These are phyloP conservation scores for Zymoseptoria pseudotritici DNA, from an alignment of 2,329 filamentous ascomycete genomes.

Conservation along the genomic window DNA sequence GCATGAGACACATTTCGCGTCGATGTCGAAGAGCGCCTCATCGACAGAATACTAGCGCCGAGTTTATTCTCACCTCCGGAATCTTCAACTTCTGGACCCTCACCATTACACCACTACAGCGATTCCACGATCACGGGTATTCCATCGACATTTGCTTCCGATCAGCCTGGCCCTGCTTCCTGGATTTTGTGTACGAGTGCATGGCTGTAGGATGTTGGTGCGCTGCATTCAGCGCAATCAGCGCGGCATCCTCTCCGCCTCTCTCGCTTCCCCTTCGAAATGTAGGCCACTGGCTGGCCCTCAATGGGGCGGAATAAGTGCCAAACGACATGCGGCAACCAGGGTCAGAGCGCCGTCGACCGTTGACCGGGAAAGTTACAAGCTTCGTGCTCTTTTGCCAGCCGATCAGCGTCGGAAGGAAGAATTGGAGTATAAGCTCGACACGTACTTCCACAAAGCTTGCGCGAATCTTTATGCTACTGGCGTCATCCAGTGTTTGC, in stretches of 20 bases:
- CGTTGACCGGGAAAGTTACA: neutral
- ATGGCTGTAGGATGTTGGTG: neutral
- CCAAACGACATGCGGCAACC: neutral
- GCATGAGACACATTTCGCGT: neutral
- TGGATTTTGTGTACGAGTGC: neutral
- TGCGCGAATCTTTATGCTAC: neutral
- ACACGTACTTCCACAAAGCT: neutral
- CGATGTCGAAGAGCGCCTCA: neutral
- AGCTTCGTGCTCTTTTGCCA: neutral
- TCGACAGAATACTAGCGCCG: neutral
- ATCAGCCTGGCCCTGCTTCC: neutral
- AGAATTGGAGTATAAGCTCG: neutral
- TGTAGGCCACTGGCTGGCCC: neutral
- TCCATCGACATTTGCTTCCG: neutral
- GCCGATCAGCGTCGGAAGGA: neutral
- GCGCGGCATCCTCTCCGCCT: neutral
- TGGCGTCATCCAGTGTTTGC: neutral
- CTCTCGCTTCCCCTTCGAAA: neutral
- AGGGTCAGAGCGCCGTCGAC: conserved; percentile 10
- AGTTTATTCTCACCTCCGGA: neutral
- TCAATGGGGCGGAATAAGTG: conserved; percentile 1
- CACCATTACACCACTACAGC: neutral
- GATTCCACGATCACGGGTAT: neutral
- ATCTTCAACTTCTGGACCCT: neutral
- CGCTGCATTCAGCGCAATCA: neutral